phyloP scores from a whole-genome alignment of 768 basidiomycete species.

The Pleurotus giganteus region DNA sequence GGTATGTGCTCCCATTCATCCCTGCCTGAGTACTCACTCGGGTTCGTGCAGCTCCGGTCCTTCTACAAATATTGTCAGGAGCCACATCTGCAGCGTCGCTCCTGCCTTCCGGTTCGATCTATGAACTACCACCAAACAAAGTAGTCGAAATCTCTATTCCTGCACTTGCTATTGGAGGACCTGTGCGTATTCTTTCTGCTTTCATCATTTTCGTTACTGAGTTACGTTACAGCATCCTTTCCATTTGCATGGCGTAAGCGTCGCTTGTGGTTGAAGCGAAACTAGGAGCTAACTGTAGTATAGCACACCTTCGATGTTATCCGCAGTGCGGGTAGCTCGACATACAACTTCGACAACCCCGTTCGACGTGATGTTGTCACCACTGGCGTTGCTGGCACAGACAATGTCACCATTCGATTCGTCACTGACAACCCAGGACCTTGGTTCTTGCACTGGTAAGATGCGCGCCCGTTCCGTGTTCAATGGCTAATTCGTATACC shows the following conservation, averaged over 20 bases:
- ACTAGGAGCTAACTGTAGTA: no score
- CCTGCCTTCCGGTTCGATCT: constrained; percentile 28
- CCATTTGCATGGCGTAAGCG: constrained; percentile 20
- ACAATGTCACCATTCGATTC: constrained; percentile 48
- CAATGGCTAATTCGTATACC: not conserved
- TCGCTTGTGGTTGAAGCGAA: no score
- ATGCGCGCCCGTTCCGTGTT: not conserved
- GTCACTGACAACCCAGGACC: constrained; percentile 50
- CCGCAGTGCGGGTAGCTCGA: constrained; percentile 34
- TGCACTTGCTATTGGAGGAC: constrained; percentile 19
- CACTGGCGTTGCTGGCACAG: constrained; percentile 25
- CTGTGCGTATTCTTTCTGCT: constrained; percentile 13
- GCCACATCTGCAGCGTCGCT: constrained; percentile 20
- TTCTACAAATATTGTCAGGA: constrained; percentile 46
- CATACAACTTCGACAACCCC: constrained; percentile 41
- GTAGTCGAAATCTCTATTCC: constrained; percentile 38
- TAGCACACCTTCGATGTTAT: constrained; percentile 40
- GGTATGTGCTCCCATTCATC: not conserved
- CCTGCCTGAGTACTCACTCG: constrained; percentile 9
- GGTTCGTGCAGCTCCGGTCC: constrained; percentile 38
- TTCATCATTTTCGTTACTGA: not conserved
- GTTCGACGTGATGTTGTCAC: constrained; percentile 33
- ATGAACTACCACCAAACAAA: constrained; percentile 32
- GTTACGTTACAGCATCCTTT: not conserved
- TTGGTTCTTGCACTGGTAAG: constrained; percentile 38